Conservation (phyloP, 805 yeast species). For the Yueomyces sinensis region DNA sequence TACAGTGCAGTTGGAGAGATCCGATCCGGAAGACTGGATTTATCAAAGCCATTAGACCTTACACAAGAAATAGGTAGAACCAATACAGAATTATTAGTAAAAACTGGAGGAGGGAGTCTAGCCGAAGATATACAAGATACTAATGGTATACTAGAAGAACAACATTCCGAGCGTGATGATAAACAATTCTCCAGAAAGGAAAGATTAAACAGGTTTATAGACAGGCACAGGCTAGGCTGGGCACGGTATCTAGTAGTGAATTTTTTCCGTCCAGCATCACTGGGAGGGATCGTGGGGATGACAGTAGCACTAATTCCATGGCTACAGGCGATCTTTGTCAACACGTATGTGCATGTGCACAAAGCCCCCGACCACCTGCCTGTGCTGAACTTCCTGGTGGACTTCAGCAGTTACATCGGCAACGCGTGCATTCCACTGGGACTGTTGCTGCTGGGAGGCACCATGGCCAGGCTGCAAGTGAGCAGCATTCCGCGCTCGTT, state of each 20-base stretch:
- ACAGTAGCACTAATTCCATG: slow-evolving; percentile 79
- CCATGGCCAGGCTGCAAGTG: slow-evolving; percentile 63
- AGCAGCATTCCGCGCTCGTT: slow-evolving; percentile 48
- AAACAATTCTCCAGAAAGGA: slow-evolving; percentile 6
- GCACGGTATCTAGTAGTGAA: slow-evolving; percentile 30
- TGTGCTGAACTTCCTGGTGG: slow-evolving; percentile 75
- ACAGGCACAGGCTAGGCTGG: slow-evolving; percentile 22
- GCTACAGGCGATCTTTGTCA: slow-evolving; percentile 55
- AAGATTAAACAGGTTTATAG: slow-evolving; percentile 13
- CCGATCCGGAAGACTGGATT: slow-evolving; percentile 20
- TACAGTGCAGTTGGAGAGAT: slow-evolving; percentile 24
- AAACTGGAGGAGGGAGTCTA: background rate
- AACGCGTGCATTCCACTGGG: slow-evolving; percentile 86
- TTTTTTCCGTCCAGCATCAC: slow-evolving; percentile 57
- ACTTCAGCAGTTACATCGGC: slow-evolving; percentile 66
- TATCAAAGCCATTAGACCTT: slow-evolving; percentile 18
- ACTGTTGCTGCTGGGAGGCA: slow-evolving; percentile 69
- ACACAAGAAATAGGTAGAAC: slow-evolving; percentile 18
- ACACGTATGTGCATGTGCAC: slow-evolving; percentile 36
- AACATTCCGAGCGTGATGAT: slow-evolving; percentile 4
- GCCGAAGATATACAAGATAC: background rate
- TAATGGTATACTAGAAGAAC: background rate
- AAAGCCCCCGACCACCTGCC: slow-evolving; percentile 80
- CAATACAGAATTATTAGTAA: slow-evolving; percentile 6
- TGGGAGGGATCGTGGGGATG: slow-evolving; percentile 53